Base-by-base conservation (phyloP, 257 asterid genomes). In the Solanum peruvianum region DNA sequence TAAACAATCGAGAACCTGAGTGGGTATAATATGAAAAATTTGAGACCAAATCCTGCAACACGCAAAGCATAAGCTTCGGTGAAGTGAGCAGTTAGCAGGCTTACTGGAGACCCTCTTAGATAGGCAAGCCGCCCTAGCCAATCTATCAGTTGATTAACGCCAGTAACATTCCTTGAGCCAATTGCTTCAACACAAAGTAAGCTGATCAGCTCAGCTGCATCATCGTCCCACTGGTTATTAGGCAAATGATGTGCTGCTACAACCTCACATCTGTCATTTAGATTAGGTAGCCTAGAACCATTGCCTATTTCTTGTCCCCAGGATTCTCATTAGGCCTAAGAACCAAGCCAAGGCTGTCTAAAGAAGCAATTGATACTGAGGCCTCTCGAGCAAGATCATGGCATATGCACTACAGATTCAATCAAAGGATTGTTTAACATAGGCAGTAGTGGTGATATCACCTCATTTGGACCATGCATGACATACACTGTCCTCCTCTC, bases 111-210 rank as follows among this genome's bases (percentile, higher is more conserved):
- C 70, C 98, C 98, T 25, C 91, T 91, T 2, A 99, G 98, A 49
- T 98, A 97, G 33, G 99, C 98, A 27, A 95, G 95, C 88, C 93
- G 95, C 6, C 99, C 99, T 4, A 97, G 92, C 83, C 98, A 92
- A 35, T 93, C 92, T 15, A 97, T 92, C 87, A 92, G 92, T 86
- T 94, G 98, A 89, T 91, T 93, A 13, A 93, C 73, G 2, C 91
- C 91, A 9, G 97, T 87, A 27, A 95, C 82, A 90, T 97, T 94
- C 77, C 87, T 96, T 1, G 89, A 87, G 69, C 93, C 88, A 7
- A 97, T 91, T 84, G 95, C 98, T 64, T 96, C 98, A 10, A 88
- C 95, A 88, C 98, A 96, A 5, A 97, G 95, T 84, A 94, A 91
- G 91, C 89, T 91, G 71, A 97, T 89, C 18, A 97, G 94, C 94